Base-by-base conservation (phyloP, 345 rosid species). In the Aethionema arabicum region DNA sequence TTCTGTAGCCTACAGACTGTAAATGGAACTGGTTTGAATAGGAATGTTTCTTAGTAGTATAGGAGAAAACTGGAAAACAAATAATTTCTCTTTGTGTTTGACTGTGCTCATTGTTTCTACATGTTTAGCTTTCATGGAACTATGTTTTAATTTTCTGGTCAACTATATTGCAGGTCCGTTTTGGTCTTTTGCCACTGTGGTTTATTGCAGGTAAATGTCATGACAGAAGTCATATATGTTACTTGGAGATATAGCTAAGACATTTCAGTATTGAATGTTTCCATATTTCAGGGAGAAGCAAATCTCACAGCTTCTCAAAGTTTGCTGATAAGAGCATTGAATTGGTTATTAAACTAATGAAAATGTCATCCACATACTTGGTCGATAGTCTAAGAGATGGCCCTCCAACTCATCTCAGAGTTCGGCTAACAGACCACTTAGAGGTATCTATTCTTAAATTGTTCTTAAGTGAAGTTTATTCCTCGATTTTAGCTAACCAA, bases 131-230 rank as follows among this genome's bases (percentile, higher is more conserved):
- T 32, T 16, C 36, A 52, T 32, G 46, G 51, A 45, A 52, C 57
- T 55, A 13, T 65, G 37, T 52, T 21, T 43, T 56, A 64, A 16
- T 43, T 59, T 60, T 44, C 4, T 37, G 48, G 12, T 41, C 8
- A 52, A 15, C 45, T 5, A 70, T 68, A 38, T 27, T 71, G 61
- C 82, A 90, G 95, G 80, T 90, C 46, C 90, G 77, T 29, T 58
- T 66, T 61, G 53, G 79, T 70, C 80, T 87, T 56, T 67, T 83
- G 76, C 97, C 97, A 0, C 53, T 80, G 56, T 79, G 82, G 89
- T 85, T 76, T 82, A 80, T 74, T 64, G 77, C 86, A 65, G 97
- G 97, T 90, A 77, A 21, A 55, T 73, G 41, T 61, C 9, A 66
- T 39, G 38, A 53, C 6, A 46, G 59, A 65, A 44, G 68, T 40